These are phyloP conservation scores for Penium margaritaceum DNA, from an alignment of 139 green algal species.

Conservation along the genomic window DNA sequence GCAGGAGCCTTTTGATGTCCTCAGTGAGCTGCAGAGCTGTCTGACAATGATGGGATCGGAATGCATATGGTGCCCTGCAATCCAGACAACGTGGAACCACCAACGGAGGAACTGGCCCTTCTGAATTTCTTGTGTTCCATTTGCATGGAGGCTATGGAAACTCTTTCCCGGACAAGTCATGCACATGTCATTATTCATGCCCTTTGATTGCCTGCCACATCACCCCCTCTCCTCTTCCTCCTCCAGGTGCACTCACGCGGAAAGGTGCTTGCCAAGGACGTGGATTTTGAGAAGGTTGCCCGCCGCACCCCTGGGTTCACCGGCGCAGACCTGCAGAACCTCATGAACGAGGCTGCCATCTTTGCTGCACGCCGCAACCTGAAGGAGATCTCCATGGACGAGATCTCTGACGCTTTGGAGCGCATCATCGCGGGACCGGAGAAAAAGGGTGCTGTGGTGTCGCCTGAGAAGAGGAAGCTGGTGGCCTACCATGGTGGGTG, in stretches of 20 bases:
- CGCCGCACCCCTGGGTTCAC: slow-evolving; percentile 60
- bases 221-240: neutral
- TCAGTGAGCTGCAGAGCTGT: too few species aligned
- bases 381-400: slow-evolving; percentile 95
- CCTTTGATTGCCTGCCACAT: too few species aligned
- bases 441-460: slow-evolving; percentile 91
- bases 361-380: slow-evolving; percentile 81
- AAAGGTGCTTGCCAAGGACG: slow-evolving; percentile 47
- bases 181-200: too few species aligned
- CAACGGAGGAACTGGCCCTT: too few species aligned
- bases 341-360: slow-evolving; percentile 99
- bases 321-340: slow-evolving; percentile 93
- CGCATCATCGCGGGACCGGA: slow-evolving; percentile 93
- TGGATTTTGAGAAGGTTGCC: slow-evolving; percentile 56
- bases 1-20: too few species aligned
- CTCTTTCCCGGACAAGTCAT: too few species aligned
- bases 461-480: slow-evolving; percentile 86
- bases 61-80: too few species aligned
- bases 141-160: too few species aligned
- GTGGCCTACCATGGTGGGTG: slow-evolving; percentile 85
- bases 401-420: slow-evolving; percentile 95
- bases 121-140: too few species aligned
- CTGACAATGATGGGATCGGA: too few species aligned
- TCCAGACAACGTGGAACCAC: too few species aligned
- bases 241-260: slow-evolving; percentile 49